Evolutionary conservation across 192 early-diverging fungal species (phyloP), one percentile per base, ranked within the genome.

Genomic region (Irineochytrium annulatum): DNA sequence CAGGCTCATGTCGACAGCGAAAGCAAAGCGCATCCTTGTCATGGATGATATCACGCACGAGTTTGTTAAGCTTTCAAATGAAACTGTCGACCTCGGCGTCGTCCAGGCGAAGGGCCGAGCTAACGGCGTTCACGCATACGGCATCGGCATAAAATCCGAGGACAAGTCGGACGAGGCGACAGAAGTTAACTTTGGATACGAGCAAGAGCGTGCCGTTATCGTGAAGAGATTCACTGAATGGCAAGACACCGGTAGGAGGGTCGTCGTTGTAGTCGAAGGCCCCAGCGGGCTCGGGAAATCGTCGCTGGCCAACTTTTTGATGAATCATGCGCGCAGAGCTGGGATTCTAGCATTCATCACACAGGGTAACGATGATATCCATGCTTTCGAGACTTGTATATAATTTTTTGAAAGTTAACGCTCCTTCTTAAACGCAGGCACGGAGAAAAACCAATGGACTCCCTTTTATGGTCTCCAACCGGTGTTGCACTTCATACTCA

Each of bases 241-340:
- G 46, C 11, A 6, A 22, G 11, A 24, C 6, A 24, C 17, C 6
- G 46, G 26, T 22, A 24, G 17, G 26, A 22, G 46, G 11, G 11
- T 24, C 26, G 24, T 14, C 46, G 46, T n/a, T n/a, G 26, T 49
- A 24, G 46, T 49, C 17, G 46, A 49, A 24, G 46, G 46, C 5
- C 17, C 46, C 6, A 49, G 46, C 46, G 46, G 46, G 46, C 13
- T 49, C 17, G 46, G 46, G 46, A 49, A 49, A 22, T 17, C 11
- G 8, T 22, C 17, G 24, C 6, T 49, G 8, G 6, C 26, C 17
- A 24, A 49, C 17, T 20, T 14, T 5, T 49, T 49, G 13, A 6
- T n/a, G 37, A n/a, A n/a, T 13, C 37, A 41, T 8, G 37, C n/a
- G 37, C 37, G 37, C 37, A n/a, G n/a, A n/a, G n/a, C n/a, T n/a